A percentile compares a stretch with the other conserved stretches of the same genome.
Evolutionary conservation across 139 green algal species (phyloP).

Genomic region (Gonium pectorale): DNA sequence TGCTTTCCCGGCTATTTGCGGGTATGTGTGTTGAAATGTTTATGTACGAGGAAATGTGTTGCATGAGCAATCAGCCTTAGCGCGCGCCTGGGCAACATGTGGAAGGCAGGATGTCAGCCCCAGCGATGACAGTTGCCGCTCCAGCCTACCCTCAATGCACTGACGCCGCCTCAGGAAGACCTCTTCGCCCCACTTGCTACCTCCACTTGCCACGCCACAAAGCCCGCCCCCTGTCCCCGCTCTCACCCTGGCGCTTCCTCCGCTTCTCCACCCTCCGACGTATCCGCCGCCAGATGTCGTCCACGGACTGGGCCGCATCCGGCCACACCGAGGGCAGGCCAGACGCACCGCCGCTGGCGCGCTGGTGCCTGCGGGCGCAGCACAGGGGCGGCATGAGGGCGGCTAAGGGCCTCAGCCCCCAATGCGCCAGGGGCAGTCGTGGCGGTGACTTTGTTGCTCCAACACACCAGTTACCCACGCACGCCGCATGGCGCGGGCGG

Average conservation of each 20-base stretch:
- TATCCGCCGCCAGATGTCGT: conserved; percentile 31
- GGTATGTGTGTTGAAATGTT: no score
- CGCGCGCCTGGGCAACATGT: no score
- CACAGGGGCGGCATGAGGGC: neutral
- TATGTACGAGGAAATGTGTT: no score
- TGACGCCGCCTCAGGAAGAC: no score
- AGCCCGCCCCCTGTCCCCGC: neutral
- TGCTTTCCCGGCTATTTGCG: no score
- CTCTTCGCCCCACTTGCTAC: no score
- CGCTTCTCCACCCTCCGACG: conserved; percentile 16
- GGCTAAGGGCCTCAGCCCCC: neutral
- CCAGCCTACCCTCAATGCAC: no score
- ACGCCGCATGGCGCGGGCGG: neutral
- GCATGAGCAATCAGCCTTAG: no score
- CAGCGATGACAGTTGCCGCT: no score
- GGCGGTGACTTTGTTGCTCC: neutral
- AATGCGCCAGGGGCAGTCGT: neutral
- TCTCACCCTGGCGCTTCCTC: neutral
- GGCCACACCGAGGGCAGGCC: neutral
- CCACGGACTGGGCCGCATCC: neutral
- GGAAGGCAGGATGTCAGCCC: no score
- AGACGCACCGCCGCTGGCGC: neutral
- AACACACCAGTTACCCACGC: neutral
- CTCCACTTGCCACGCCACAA: neutral
- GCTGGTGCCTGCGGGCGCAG: conserved; percentile 25